These are phyloP conservation scores for Solanum microdontum DNA, from an alignment of 257 asterid genomes.

Conservation along the genomic window DNA sequence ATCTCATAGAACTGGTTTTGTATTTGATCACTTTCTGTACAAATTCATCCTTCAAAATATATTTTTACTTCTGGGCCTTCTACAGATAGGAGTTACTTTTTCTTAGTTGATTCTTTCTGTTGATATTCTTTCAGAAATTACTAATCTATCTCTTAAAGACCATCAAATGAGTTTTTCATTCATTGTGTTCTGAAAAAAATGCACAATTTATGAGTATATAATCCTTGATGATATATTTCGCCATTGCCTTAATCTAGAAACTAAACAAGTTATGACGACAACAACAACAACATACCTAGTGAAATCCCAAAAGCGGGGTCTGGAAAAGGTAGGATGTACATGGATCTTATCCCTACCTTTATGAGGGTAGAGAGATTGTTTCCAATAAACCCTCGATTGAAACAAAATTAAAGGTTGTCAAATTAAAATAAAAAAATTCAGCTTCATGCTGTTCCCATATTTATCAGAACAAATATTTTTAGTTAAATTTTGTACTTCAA, in stretches of 20 bases:
- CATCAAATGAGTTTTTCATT: neutral
- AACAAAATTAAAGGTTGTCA: neutral
- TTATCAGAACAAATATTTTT: neutral
- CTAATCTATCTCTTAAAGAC: neutral
- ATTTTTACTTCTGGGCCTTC: neutral
- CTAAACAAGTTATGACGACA: neutral
- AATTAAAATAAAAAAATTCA: neutral
- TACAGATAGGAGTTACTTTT: neutral
- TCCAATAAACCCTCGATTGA: neutral
- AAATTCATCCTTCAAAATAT: neutral
- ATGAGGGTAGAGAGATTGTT: neutral
- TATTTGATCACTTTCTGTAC: neutral
- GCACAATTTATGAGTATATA: neutral
- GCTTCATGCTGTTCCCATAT: neutral
- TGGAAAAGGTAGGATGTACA: neutral
- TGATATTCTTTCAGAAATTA: neutral
- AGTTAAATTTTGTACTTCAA: neutral
- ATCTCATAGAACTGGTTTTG: neutral
- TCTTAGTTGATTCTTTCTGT: neutral
- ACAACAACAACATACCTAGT: neutral
- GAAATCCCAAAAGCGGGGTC: neutral
- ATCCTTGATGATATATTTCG: neutral
- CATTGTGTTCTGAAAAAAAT: neutral
- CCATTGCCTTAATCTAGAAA: neutral
- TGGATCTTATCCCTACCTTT: neutral